Base-by-base conservation (phyloP, 768 basidiomycete genomes). In the Russula emetica region DNA sequence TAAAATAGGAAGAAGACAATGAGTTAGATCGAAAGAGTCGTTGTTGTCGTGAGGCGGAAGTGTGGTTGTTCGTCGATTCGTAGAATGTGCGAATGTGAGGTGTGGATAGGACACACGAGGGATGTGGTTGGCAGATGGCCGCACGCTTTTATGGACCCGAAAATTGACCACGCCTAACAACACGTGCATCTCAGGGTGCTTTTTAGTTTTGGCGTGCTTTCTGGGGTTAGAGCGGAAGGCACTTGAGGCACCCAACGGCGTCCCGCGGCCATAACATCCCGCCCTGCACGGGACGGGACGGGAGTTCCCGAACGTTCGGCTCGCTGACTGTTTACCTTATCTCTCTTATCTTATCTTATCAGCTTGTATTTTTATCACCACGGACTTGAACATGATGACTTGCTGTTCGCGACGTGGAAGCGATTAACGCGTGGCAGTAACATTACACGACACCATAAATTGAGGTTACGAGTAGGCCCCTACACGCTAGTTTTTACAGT, bases 1-100 rank as follows among this genome's bases (percentile, higher is more conserved):
- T 70, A 71, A 77, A 72, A 70, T 75, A 55, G 54, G 72, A 69
- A 6, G 69, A 67, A 34, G 73, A 57, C 54, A 72, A 73, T 69
- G 76, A 59, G 58, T 55, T 1, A 36, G 59, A 60, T 60, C 68
- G 67, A 66, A 70, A 67, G 32, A 72, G 70, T 65, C 76, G 76
- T 70, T 72, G 74, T 62, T 69, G 76, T 64, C 64, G 67, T 66
- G 67, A 68, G 67, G 67, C 30, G 16, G 57, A 32, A 47, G 45
- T 57, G 64, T 67, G 64, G 59, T 51, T 42, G 63, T 51, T 2
- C 24, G 61, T 56, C 28, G 50, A 64, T 44, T 51, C 42, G 58
- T 61, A 16, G 42, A 56, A 60, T 64, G 63, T 64, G 63, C 56
- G 26, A 38, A 55, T 59, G 28, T 60, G 61, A 45, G 58, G 61